Base-by-base conservation (phyloP, 306 rosid species). In the Glycine soja region DNA sequence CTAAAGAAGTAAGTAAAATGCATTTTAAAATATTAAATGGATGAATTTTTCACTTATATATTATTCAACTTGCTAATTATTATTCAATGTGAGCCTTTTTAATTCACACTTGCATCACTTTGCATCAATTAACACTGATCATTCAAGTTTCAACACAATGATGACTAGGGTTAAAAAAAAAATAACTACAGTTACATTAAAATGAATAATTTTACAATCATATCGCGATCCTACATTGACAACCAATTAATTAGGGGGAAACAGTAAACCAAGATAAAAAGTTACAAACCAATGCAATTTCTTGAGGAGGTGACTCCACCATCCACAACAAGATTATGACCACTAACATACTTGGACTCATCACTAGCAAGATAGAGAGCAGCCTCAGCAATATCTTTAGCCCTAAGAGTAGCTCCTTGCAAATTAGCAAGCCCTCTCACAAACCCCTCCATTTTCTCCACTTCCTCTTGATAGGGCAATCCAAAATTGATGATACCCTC, bases 311-410 rank as follows among this genome's bases (percentile, higher is more conserved):
- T 93, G 40, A 93, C 70, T 78, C 97, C 97, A 72, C 97, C 96
- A 57, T 93, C 97, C 4, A 93, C 96, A 50, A 93, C 96, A 40
- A 93, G 88, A 51, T 93, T 93, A 79, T 93, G 97, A 9, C 97
- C 97, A 61, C 96, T 93, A 50, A 93, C 87, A 80, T 93, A 93
- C 77, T 75, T 93, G 2, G 97, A 91, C 54, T 93, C 97, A 16
- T 90, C 97, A 43, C 94, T 81, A 24, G 96, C 97, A 67, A 93
- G 94, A 82, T 88, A 93, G 6, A 93, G 90, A 3, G 94, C 97
- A 12, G 97, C 96, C 86, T 93, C 94, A 7, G 97, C 97, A 24
- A 93, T 80, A 66, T 91, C 96, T 24, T 78, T 93, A 2, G 94
- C 80, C 82, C 84, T 93, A 2, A 93, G 78, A 11, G 93, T 93